phyloP scores from a whole-genome alignment of 768 basidiomycete genomes.

The Coprinopsis cinerea region DNA sequence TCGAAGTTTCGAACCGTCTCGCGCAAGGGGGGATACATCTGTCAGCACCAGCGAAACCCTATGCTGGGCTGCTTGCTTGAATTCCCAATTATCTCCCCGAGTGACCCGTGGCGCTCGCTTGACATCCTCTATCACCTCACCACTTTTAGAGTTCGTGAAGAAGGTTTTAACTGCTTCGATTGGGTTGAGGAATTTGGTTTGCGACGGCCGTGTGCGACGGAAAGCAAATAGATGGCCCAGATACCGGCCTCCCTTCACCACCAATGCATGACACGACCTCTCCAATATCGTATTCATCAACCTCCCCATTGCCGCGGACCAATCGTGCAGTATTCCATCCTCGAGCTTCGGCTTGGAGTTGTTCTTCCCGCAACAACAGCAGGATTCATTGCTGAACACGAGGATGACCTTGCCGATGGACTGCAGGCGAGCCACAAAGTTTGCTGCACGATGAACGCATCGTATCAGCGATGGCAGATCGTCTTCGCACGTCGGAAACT shows the following conservation, averaged over 20 bases:
- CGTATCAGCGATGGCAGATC: slow-evolving; percentile 13
- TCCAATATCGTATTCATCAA: slow-evolving; percentile 16
- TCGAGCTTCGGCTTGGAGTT: slow-evolving; percentile 13
- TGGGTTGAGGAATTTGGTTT: slow-evolving; percentile 1
- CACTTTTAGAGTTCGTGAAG: slow-evolving; percentile 1
- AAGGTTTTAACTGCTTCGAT: slow-evolving; percentile 7
- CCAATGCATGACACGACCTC: slow-evolving; percentile 12
- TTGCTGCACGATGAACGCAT: slow-evolving; percentile 13
- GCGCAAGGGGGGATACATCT: slow-evolving; percentile 10
- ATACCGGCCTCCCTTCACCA: slow-evolving; percentile 16
- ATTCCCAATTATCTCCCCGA: slow-evolving; percentile 17
- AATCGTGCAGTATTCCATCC: slow-evolving; percentile 13
- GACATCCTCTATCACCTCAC: neutral
- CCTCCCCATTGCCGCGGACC: slow-evolving; percentile 17
- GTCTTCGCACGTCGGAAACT: slow-evolving; percentile 12
- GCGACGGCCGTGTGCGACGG: slow-evolving; percentile 1
- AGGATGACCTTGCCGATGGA: slow-evolving; percentile 13
- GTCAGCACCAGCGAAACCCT: slow-evolving; percentile 15
- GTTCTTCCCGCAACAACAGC: slow-evolving; percentile 18
- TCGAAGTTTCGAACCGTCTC: slow-evolving; percentile 8
- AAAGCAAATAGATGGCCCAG: slow-evolving; percentile 18
- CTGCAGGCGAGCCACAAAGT: slow-evolving; percentile 11
- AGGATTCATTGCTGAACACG: slow-evolving; percentile 14
- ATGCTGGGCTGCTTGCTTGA: slow-evolving; percentile 11
- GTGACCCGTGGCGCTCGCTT: slow-evolving; percentile 8